Evolutionary conservation across 441 rosid genomes (phyloP).

Genomic region (Pelargonium australe): DNA sequence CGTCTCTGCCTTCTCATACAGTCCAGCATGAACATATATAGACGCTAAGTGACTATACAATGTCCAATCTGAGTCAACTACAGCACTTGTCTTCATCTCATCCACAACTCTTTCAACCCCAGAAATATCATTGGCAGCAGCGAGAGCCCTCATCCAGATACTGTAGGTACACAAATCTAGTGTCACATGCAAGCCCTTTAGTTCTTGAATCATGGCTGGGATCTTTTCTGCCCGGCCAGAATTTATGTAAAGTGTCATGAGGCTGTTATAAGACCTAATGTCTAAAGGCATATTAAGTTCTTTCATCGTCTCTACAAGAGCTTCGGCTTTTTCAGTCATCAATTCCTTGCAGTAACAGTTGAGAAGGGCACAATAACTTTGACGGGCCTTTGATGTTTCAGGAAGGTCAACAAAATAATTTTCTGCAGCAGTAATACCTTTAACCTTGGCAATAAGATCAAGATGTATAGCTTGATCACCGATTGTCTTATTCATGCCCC

Average conservation of each 20-base stretch:
- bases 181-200: slow-evolving; percentile 55
- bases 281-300: slow-evolving; percentile 62
- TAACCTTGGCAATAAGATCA: slow-evolving; percentile 75
- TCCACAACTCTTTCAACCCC: slow-evolving; percentile 78
- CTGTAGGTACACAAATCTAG: slow-evolving; percentile 66
- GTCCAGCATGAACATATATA: slow-evolving; percentile 57
- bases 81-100: slow-evolving; percentile 82
- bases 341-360: slow-evolving; percentile 78
- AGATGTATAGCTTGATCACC: slow-evolving; percentile 95
- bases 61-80: slow-evolving; percentile 79
- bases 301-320: slow-evolving; percentile 73
- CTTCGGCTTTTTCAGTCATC: slow-evolving; percentile 75
- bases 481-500: slow-evolving; percentile 83
- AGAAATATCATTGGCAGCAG: slow-evolving; percentile 55
- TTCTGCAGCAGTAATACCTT: slow-evolving; percentile 72
- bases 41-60: slow-evolving; percentile 82
- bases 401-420: slow-evolving; percentile 71
- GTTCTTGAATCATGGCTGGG: slow-evolving; percentile 62
- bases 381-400: slow-evolving; percentile 63
- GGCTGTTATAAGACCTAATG: slow-evolving; percentile 74
- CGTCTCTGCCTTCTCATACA: slow-evolving; percentile 60
- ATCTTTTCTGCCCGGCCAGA: slow-evolving; percentile 52
- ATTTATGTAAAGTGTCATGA: slow-evolving; percentile 76
- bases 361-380: slow-evolving; percentile 65
- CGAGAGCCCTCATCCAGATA: slow-evolving; percentile 91